A percentile compares a stretch with the other conserved stretches of the same genome.
Conservation (phyloP, 2,329 filamentous ascomycete genomes). For the Hypoxylon sp. region DNA sequence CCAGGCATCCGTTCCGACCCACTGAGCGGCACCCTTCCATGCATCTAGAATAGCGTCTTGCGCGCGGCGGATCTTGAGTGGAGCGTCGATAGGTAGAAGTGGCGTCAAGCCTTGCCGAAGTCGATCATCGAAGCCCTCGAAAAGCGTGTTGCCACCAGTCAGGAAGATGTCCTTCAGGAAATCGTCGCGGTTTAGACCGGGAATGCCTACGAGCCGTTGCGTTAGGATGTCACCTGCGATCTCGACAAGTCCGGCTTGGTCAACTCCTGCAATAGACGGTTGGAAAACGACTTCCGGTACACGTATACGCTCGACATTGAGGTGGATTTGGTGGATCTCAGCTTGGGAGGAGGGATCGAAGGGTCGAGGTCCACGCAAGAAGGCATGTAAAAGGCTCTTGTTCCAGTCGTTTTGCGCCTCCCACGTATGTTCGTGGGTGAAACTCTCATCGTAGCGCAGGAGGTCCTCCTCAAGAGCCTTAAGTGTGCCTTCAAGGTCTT, state of each 20-base stretch:
- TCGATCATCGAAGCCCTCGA: conserved; percentile 88
- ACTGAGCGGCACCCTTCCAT: conserved; percentile 92
- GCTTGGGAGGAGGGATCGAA: conserved; percentile 85
- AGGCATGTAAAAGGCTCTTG: conserved; percentile 90
- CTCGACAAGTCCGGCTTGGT: conserved; percentile 94
- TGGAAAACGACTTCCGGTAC: conserved; percentile 95
- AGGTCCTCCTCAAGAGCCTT: conserved; percentile 87
- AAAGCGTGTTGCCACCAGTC: conserved; percentile 92
- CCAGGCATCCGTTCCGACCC: conserved; percentile 76
- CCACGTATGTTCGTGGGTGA: conserved; percentile 92
- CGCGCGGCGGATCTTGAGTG: conserved; percentile 80
- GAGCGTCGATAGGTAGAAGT: conserved; percentile 77
- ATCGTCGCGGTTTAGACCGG: conserved; percentile 69
- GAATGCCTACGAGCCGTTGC: conserved; percentile 77
- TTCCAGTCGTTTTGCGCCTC: conserved; percentile 97
- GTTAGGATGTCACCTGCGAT: conserved; percentile 91
- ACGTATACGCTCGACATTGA: conserved; percentile 96
- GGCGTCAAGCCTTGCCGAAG: conserved; percentile 80
- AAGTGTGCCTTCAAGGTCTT: conserved; percentile 82
- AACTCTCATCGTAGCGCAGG: conserved; percentile 86
- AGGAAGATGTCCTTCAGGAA: conserved; percentile 91
- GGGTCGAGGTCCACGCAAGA: conserved; percentile 87
- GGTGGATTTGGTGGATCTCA: conserved; percentile 88
- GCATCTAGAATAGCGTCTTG: conserved; percentile 85
- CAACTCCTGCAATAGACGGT: conserved; percentile 89